phyloP scores from a whole-genome alignment of 345 rosid species.

The Eucalyptus fibrosa region DNA sequence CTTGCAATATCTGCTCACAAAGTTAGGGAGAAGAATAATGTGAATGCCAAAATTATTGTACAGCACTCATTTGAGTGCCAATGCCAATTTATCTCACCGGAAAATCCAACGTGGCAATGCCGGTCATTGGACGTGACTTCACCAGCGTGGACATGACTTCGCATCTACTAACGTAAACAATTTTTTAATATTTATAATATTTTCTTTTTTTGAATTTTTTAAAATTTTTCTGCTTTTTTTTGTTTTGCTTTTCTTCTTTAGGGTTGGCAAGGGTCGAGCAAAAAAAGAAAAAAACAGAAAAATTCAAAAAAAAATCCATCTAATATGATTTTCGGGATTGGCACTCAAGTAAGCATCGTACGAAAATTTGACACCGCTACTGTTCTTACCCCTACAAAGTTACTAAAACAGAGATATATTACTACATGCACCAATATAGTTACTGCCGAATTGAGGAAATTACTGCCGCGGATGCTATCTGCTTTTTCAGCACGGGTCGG shows the following conservation, averaged over 20 bases:
- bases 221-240: fast-evolving
- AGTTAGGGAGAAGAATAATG: no score
- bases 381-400: no score
- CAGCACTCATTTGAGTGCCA: no score
- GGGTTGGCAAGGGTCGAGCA: fast-evolving
- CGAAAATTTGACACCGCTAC: fast-evolving
- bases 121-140: fast-evolving
- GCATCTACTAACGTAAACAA: fast-evolving
- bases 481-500: neutral
- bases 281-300: no score
- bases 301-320: no score
- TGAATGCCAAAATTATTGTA: no score
- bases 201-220: no score
- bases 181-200: no score
- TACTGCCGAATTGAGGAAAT: neutral
- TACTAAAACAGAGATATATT: neutral
- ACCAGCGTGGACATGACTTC: fast-evolving
- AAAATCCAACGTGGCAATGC: fast-evolving
- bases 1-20: neutral
- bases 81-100: no score
- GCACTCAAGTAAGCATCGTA: fast-evolving
- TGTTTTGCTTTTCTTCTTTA: fast-evolving
- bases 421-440: neutral
- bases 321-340: no score
- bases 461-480: neutral